These are phyloP conservation scores for Cubamyces lactineus DNA, from an alignment of 768 basidiomycete species.

Conservation along the genomic window DNA sequence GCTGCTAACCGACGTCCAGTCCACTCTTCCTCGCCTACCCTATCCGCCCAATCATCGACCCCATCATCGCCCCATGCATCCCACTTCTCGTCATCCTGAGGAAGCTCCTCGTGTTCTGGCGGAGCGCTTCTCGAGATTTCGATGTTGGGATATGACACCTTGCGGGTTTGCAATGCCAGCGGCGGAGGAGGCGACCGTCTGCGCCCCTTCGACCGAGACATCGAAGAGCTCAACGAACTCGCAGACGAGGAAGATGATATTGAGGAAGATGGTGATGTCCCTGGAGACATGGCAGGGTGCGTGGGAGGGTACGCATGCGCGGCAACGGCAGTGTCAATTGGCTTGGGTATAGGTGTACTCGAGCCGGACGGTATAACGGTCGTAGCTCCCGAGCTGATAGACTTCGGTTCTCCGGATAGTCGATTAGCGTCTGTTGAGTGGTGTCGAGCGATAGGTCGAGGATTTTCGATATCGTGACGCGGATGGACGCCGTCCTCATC, in stretches of 20 bases:
- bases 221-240: conserved; percentile 35
- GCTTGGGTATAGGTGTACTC: conserved; percentile 31
- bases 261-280: conserved; percentile 41
- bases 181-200: conserved; percentile 32
- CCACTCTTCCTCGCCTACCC: conserved; percentile 52
- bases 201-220: conserved; percentile 26
- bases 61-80: conserved; percentile 47
- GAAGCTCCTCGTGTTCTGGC: conserved; percentile 18
- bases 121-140: conserved; percentile 13
- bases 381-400: conserved; percentile 39
- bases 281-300: conserved; percentile 38
- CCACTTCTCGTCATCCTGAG: conserved; percentile 38
- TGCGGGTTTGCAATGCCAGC: conserved; percentile 26
- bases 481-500: conserved; percentile 28
- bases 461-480: conserved; percentile 52
- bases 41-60: conserved; percentile 55
- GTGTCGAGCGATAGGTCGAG: conserved; percentile 39
- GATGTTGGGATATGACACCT: conserved; percentile 17
- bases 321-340: conserved; percentile 34
- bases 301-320: conserved; percentile 68
- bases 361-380: conserved; percentile 35
- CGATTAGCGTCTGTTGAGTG: conserved; percentile 27
- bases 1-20: conserved; percentile 44
- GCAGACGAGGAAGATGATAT: conserved; percentile 38
- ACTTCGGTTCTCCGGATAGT: conserved; percentile 42